Evolutionary conservation across 148 eudicot species (phyloP).

Genomic region (Rhododendron simsii): DNA sequence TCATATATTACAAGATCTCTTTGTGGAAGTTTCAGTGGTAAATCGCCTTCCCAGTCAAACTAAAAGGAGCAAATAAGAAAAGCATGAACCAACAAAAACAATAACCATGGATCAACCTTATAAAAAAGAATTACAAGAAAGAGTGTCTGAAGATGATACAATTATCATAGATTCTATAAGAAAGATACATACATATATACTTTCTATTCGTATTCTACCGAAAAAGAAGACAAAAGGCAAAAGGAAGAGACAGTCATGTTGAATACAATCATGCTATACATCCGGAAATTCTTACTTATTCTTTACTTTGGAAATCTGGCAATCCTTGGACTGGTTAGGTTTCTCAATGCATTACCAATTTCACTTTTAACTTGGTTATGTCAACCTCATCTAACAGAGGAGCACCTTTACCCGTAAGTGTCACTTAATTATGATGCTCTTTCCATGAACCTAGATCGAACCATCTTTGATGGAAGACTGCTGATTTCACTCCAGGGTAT

Average conservation of each 20-base stretch:
- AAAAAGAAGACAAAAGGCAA: neutral
- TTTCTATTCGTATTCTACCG: neutral
- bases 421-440: neutral
- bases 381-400: neutral
- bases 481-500: neutral
- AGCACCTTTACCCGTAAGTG: neutral
- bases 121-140: neutral
- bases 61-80: slow-evolving; percentile 28
- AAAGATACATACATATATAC: neutral
- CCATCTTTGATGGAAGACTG: neutral
- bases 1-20: slow-evolving; percentile 85
- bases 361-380: neutral
- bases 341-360: neutral
- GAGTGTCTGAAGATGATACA: neutral
- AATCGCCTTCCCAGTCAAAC: slow-evolving; percentile 99
- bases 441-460: neutral
- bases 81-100: neutral
- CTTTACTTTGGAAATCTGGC: neutral
- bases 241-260: neutral
- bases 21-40: slow-evolving; percentile 70
- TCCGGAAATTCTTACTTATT: neutral
- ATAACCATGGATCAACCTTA: neutral
- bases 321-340: neutral
- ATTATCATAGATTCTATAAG: neutral
- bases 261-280: neutral